Evolutionary conservation across 2,329 filamentous ascomycete genomes (phyloP).

Genomic region (Rutstroemia sp.): DNA sequence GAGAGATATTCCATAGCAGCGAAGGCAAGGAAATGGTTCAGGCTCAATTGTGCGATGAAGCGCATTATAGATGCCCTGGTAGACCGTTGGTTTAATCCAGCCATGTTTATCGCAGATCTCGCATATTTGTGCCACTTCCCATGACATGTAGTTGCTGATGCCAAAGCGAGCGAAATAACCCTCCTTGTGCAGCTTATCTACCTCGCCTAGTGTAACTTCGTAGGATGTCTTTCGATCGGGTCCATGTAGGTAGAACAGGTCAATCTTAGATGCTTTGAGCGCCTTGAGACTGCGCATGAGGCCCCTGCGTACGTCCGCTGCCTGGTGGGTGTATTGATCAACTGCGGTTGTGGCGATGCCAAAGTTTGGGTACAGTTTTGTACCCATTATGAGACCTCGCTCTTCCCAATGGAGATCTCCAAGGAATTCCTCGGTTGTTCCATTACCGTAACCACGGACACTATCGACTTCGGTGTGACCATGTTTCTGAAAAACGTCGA

Average conservation of each 20-base stretch:
- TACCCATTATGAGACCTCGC: not conserved
- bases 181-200: constrained; percentile 28
- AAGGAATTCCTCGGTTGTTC: not conserved
- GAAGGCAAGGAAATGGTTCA: no score
- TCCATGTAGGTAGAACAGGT: constrained; percentile 16
- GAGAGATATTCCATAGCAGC: no score
- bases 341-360: no score
- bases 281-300: constrained; percentile 35
- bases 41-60: not conserved
- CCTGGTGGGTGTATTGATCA: not conserved
- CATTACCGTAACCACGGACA: not conserved
- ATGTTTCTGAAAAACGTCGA: not conserved
- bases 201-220: constrained; percentile 19
- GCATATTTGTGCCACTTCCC: constrained; percentile 20
- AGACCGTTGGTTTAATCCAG: constrained; percentile 28
- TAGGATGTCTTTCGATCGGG: constrained; percentile 20
- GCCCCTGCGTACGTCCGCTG: not conserved
- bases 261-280: constrained; percentile 39
- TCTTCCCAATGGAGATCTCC: not conserved
- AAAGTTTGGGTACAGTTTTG: not conserved
- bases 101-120: constrained; percentile 26
- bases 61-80: constrained; percentile 23
- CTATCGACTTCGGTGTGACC: not conserved
- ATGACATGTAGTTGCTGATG: constrained; percentile 50
- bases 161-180: constrained; percentile 40